Percentiles rank a stretch among this genome's conserved stretches.
phyloP scores from a whole-genome alignment of 2,329 filamentous ascomycete genomes.

The Didymella lethalis region DNA sequence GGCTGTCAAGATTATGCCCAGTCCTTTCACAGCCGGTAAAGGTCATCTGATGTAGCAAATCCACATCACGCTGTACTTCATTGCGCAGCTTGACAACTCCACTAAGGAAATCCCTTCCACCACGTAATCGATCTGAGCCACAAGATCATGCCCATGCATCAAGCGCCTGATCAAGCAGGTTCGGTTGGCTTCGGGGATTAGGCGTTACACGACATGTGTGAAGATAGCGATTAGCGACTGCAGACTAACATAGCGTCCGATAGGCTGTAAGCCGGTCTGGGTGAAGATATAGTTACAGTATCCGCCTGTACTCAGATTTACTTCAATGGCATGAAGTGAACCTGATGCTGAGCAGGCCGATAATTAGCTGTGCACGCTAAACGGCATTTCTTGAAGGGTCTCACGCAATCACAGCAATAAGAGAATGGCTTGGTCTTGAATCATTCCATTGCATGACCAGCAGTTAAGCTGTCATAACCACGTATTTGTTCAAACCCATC shows the following conservation, averaged over 20 bases:
- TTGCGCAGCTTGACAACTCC: neutral
- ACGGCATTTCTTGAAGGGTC: neutral
- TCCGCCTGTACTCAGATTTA: neutral
- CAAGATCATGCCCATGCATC: neutral
- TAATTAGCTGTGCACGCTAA: neutral
- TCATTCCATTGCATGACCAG: slow-evolving; percentile 37
- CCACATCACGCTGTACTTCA: neutral
- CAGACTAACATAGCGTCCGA: neutral
- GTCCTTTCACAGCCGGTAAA: neutral
- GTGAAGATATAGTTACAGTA: neutral
- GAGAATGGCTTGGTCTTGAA: slow-evolving; percentile 24
- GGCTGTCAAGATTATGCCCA: neutral
- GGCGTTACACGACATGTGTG: neutral
- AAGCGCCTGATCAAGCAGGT: neutral
- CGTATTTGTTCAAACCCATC: slow-evolving; percentile 29
- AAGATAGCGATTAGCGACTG: neutral
- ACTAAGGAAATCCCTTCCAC: neutral
- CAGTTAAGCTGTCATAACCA: slow-evolving; percentile 40
- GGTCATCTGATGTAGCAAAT: neutral
- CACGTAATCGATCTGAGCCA: neutral
- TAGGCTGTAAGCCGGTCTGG: neutral
- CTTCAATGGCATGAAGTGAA: neutral
- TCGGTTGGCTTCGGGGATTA: neutral
- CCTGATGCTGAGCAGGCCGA: neutral
- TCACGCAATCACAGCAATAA: slow-evolving; percentile 2